Conservation (phyloP, 108 stramenopile species). For the Skeletonema costatum region DNA sequence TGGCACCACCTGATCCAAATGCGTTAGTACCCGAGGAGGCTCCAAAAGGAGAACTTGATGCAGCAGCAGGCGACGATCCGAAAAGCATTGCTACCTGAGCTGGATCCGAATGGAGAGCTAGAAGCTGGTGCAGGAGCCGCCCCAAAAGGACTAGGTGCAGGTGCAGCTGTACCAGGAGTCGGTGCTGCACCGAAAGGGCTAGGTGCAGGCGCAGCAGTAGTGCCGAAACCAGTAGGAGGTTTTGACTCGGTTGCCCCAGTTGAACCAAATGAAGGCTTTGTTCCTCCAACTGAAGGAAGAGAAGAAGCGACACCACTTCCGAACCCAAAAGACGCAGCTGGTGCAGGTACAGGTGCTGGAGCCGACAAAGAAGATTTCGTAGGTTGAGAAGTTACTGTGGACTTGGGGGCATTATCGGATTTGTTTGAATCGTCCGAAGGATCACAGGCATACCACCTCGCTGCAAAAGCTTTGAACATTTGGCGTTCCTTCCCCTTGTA, state of each 20-base stretch:
- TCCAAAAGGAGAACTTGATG: slow-evolving; percentile 10
- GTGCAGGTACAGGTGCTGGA: background rate
- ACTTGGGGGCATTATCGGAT: background rate
- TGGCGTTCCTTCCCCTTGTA: slow-evolving; percentile 75
- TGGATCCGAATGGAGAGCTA: slow-evolving; percentile 26
- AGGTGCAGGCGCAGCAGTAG: background rate
- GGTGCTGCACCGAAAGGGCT: background rate
- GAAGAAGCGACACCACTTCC: slow-evolving; percentile 44
- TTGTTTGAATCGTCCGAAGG: background rate
- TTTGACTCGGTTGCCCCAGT: slow-evolving; percentile 13
- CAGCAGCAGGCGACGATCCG: slow-evolving; percentile 6
- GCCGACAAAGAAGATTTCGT: background rate
- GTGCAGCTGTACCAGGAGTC: background rate
- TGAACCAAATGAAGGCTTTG: background rate
- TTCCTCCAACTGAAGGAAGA: background rate
- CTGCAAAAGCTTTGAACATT: slow-evolving; percentile 42
- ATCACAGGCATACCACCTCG: background rate
- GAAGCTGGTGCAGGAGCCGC: slow-evolving; percentile 5
- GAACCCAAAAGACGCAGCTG: slow-evolving; percentile 12
- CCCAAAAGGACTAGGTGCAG: background rate
- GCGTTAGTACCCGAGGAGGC: background rate
- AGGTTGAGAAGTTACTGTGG: background rate
- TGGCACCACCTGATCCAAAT: background rate
- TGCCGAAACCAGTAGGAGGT: background rate
- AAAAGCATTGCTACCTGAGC: slow-evolving; percentile 7